Evolutionary conservation across 1,139 yeast genomes (phyloP), one percentile per base, ranked within the genome.

Genomic region (Candida tropicalis): DNA sequence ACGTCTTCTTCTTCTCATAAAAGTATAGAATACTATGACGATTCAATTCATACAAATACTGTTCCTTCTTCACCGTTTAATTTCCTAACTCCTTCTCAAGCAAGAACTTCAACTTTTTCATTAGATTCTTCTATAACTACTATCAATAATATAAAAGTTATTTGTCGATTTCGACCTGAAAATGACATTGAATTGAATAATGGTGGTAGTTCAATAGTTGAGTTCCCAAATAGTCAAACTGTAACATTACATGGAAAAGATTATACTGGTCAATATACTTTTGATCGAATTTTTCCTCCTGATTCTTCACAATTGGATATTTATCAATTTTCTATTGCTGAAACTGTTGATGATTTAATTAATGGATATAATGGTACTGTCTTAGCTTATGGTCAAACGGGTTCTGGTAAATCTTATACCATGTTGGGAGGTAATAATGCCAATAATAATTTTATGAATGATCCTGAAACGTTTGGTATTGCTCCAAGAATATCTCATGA

Each of bases 331-430:
- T 76, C 88, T 2, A 74, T 85, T 12, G 59, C 66, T 37, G 79
- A 73, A 35, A 81, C 81, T 2, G 84, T 84, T 2, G 84, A 81
- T 38, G 93, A 85, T 52, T 70, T 88, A 31, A 73, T 88, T 49
- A 73, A 76, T 33, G 97, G 97, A 0, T 88, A 86, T 58, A 88
- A 90, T 60, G 93, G 95, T 16, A 83, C 96, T 0, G 84, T 90
- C 0, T 66, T 90, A 36, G 91, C 96, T 1, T 90, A 88, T 61
- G 97, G 97, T 6, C 96, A 87, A 59, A 85, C 95, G 0, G 95
- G 96, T 0, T 79, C 95, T 1, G 97, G 97, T 3, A 89, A 89
- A 58, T 81, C 96, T 0, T 82, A 81, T 58, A 86, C 96, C 2
- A 86, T 90, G 95, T 79, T 87, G 77, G 97, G 97, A 0, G 66